Conservation (phyloP, 1,284 basidiomycete species). For the Psilocybe mexicana region DNA sequence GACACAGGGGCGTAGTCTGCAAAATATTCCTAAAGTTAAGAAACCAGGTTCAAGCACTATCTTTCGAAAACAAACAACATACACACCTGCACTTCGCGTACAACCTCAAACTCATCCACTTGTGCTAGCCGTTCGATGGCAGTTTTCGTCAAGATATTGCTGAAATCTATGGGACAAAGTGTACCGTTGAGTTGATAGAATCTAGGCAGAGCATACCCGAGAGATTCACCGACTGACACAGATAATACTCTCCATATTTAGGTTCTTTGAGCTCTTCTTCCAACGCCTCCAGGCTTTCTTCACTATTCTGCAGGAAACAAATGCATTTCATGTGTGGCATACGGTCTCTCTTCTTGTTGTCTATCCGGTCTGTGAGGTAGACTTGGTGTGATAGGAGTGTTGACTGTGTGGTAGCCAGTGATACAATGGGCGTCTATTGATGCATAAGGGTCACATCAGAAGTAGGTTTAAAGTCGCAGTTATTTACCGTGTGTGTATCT, state of each 20-base stretch:
- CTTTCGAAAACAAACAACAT: conserved; percentile 28
- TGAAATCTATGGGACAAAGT: conserved; percentile 71
- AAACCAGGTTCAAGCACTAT: neutral
- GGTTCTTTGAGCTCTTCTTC: conserved; percentile 86
- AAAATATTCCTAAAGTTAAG: conserved; percentile 76
- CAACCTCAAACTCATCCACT: conserved; percentile 95
- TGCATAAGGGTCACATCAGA: neutral
- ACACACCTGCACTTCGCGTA: conserved; percentile 91
- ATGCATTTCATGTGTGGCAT: conserved; percentile 98
- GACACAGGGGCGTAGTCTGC: conserved; percentile 91
- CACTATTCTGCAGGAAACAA: conserved; percentile 85
- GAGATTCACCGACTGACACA: conserved; percentile 86
- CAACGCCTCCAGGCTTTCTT: conserved; percentile 81
- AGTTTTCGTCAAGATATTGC: conserved; percentile 88
- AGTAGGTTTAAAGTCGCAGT: neutral
- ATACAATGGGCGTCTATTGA: conserved; percentile 92
- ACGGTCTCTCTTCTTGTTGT: conserved; percentile 85
- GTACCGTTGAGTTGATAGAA: conserved; percentile 18
- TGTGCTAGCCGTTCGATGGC: conserved; percentile 93
- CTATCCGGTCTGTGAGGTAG: conserved; percentile 96
- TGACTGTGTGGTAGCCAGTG: conserved; percentile 93
- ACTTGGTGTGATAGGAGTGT: conserved; percentile 94
- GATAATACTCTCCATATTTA: conserved; percentile 95
- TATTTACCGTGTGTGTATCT: conserved; percentile 89
- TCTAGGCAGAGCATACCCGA: conserved; percentile 26